phyloP scores from a whole-genome alignment of 176 grass and related monocot species.

The Oryza meridionalis region DNA sequence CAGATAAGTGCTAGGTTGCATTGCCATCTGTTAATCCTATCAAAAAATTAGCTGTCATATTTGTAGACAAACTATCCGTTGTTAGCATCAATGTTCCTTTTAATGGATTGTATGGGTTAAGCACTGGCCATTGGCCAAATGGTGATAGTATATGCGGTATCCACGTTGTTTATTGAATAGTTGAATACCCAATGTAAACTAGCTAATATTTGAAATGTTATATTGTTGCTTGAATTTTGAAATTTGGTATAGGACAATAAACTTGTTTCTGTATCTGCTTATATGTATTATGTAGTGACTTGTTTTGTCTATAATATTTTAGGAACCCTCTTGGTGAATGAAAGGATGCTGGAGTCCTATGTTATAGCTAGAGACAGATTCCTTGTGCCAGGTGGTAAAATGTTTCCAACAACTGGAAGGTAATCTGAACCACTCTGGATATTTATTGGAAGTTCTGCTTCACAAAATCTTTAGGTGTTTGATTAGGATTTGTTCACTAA shows the following conservation, averaged over 20 bases:
- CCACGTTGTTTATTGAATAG: background rate
- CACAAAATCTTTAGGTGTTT: background rate
- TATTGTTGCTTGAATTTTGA: background rate
- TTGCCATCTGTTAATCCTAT: conserved; percentile 24
- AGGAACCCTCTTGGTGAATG: conserved; percentile 98
- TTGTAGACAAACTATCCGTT: background rate
- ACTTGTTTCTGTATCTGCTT: background rate
- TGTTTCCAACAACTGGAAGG: conserved; percentile 99
- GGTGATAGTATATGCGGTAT: background rate
- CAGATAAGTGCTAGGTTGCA: background rate
- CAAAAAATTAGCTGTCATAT: background rate
- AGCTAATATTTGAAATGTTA: conserved; percentile 17
- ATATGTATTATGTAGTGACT: background rate
- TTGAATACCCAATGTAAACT: background rate
- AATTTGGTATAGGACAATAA: background rate
- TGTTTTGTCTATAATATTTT: conserved; percentile 31
- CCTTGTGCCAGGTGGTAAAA: conserved; percentile 84
- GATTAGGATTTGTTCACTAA: background rate
- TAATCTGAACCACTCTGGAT: conserved; percentile 28
- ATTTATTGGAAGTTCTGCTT: background rate
- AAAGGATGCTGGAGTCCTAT: conserved; percentile 99
- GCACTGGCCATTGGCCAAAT: background rate
- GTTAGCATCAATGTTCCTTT: background rate
- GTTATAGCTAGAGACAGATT: conserved; percentile 97
- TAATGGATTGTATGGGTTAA: background rate